phyloP scores from a whole-genome alignment of 192 early-diverging fungal species.

The Coemansia sp. region DNA sequence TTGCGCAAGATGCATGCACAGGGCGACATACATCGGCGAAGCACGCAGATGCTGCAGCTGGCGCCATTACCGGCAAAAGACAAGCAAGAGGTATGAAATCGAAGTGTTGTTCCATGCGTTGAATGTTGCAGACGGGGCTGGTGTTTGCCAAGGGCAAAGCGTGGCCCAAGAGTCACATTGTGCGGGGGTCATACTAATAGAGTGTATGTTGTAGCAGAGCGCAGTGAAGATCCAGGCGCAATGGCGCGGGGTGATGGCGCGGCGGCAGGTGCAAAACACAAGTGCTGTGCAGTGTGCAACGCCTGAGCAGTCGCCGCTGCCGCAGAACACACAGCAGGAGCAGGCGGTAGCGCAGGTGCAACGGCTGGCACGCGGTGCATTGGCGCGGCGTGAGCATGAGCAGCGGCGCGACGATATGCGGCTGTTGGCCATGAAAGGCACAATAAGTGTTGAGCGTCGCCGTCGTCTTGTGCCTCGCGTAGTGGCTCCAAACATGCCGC shows the following conservation, averaged over 20 bases:
- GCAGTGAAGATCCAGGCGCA: slow-evolving; percentile 13
- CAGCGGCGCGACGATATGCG: slow-evolving; percentile 25
- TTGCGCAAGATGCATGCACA: slow-evolving; percentile 18
- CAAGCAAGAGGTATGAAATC: too few species aligned
- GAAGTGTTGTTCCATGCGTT: too few species aligned
- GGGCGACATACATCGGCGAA: slow-evolving; percentile 22
- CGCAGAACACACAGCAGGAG: not conserved
- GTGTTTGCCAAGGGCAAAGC: too few species aligned
- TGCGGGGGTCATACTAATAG: not conserved
- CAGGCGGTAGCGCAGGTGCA: slow-evolving; percentile 18
- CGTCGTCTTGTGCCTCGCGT: slow-evolving; percentile 1
- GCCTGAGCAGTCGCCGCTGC: slow-evolving; percentile 16
- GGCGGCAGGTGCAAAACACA: slow-evolving; percentile 1
- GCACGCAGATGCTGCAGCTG: slow-evolving; percentile 21
- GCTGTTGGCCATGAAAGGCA: slow-evolving; percentile 24
- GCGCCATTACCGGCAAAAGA: slow-evolving; percentile 11
- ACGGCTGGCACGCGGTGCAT: slow-evolving; percentile 14
- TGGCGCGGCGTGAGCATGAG: slow-evolving; percentile 14
- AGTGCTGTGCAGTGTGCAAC: slow-evolving; percentile 11
- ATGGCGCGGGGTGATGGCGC: slow-evolving; percentile 6
- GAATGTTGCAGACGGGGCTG: too few species aligned
- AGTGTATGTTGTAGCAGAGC: slow-evolving; percentile 6
- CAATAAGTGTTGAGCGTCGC: slow-evolving; percentile 37
- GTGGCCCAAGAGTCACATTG: too few species aligned
- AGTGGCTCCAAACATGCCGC: too few species aligned